phyloP scores from a whole-genome alignment of 331 rosid species.

The Cydonia oblonga region DNA sequence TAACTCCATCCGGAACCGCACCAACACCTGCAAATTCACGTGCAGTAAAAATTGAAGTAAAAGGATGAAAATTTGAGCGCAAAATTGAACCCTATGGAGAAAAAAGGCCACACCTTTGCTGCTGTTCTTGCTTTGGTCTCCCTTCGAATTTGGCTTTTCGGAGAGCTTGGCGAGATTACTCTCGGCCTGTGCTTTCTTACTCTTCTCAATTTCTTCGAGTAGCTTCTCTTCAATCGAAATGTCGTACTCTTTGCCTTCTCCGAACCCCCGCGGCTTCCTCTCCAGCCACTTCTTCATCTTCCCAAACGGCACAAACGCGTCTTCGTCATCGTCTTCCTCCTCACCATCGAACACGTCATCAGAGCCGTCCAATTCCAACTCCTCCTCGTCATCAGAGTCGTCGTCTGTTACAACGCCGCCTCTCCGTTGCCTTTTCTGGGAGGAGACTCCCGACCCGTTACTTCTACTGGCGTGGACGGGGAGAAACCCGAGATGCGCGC shows the following conservation, averaged over 20 bases:
- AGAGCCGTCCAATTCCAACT: not conserved
- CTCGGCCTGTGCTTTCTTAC: slow-evolving; percentile 36
- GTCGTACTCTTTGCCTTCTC: slow-evolving; percentile 65
- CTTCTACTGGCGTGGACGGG: not conserved
- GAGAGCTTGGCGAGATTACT: slow-evolving; percentile 41
- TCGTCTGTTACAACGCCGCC: slow-evolving; percentile 12
- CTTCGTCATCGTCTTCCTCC: slow-evolving; percentile 19
- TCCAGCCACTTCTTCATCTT: slow-evolving; percentile 50
- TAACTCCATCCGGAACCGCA: slow-evolving; percentile 33
- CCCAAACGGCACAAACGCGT: slow-evolving; percentile 27
- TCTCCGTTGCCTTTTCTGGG: slow-evolving; percentile 16
- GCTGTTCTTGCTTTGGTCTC: slow-evolving; percentile 1
- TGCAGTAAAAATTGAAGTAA: not conserved
- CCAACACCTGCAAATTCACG: slow-evolving; percentile 31
- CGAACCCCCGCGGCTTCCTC: slow-evolving; percentile 65
- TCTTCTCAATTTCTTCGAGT: slow-evolving; percentile 63
- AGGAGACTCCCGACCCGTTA: not conserved
- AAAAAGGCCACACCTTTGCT: slow-evolving; percentile 30
- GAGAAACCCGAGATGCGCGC: slow-evolving; percentile 2
- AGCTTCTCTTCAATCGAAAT: slow-evolving; percentile 72
- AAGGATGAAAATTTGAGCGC: not conserved
- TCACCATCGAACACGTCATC: slow-evolving; percentile 7
- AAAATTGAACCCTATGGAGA: too few relatives aligned
- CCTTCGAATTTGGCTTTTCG: slow-evolving; percentile 5
- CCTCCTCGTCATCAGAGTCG: slow-evolving; percentile 16